Percentiles rank a stretch among this genome's conserved stretches.
Conservation (phyloP, 2,329 filamentous ascomycete genomes). For the Trichoderma brevicompactum region DNA sequence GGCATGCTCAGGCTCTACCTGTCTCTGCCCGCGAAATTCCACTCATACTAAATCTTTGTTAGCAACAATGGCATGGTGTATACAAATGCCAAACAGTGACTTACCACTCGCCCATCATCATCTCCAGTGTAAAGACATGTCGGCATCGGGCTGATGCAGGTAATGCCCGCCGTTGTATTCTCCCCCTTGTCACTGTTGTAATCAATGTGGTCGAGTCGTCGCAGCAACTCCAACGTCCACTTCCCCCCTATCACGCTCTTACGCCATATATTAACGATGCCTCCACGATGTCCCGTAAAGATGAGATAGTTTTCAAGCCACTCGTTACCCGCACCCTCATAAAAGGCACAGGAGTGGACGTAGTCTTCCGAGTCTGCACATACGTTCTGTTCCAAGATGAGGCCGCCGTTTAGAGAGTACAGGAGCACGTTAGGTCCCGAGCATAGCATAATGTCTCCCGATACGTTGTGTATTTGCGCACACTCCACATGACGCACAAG, state of each 20-base stretch:
- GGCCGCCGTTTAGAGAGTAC: conserved; percentile 85
- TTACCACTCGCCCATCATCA: conserved; percentile 85
- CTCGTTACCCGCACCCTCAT: conserved; percentile 87
- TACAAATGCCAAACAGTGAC: conserved; percentile 30
- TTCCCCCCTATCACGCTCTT: conserved; percentile 60
- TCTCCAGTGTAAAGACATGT: conserved; percentile 90
- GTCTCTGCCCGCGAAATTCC: conserved; percentile 63
- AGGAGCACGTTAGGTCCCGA: conserved; percentile 74
- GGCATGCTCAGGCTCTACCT: conserved; percentile 50
- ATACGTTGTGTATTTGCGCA: conserved; percentile 85
- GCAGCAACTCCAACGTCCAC: conserved; percentile 79
- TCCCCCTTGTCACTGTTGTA: conserved; percentile 61
- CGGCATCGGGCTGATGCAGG: conserved; percentile 82
- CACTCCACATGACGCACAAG: conserved; percentile 66
- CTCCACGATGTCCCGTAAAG: conserved; percentile 85
- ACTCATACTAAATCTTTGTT: conserved; percentile 58
- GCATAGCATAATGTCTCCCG: conserved; percentile 86
- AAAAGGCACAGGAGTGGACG: conserved; percentile 84
- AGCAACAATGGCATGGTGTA: background rate
- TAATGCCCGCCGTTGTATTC: conserved; percentile 72
- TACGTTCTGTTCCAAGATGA: conserved; percentile 81
- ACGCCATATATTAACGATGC: conserved; percentile 79
- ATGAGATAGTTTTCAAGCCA: conserved; percentile 87
- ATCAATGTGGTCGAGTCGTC: conserved; percentile 81
- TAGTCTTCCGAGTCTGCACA: conserved; percentile 73